These are phyloP conservation scores for Solidago caesia DNA, from an alignment of 129 eudicot species.

Conservation along the genomic window DNA sequence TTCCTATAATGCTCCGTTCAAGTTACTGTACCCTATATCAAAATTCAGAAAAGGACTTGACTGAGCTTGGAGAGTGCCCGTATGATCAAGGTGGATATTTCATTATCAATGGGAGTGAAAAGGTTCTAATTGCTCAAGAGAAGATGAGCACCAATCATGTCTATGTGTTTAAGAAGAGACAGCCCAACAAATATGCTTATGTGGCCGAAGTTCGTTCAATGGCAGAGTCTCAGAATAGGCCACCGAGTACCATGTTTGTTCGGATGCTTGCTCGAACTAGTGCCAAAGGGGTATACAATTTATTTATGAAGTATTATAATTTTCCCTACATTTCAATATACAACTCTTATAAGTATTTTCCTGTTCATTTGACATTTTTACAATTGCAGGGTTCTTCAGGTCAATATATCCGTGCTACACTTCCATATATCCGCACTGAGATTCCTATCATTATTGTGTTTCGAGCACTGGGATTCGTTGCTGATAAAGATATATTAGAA, in stretches of 20 bases:
- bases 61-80: conserved; percentile 97
- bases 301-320: neutral
- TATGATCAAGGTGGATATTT: conserved; percentile 98
- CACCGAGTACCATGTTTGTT: conserved; percentile 94
- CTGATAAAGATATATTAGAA: conserved; percentile 90
- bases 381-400: conserved; percentile 86
- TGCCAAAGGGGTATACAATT: conserved; percentile 78
- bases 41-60: conserved; percentile 87
- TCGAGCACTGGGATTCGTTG: conserved; percentile 91
- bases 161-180: conserved; percentile 90
- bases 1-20: conserved; percentile 95
- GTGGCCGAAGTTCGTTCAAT: conserved; percentile 92
- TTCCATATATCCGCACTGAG: conserved; percentile 86
- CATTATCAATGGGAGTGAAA: conserved; percentile 96
- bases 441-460: conserved; percentile 90
- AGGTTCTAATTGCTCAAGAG: conserved; percentile 93
- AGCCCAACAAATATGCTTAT: conserved; percentile 95
- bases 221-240: conserved; percentile 87
- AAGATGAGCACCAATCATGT: conserved; percentile 98
- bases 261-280: conserved; percentile 90
- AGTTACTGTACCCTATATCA: conserved; percentile 86
- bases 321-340: neutral
- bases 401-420: conserved; percentile 89
- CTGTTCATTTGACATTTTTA: neutral
- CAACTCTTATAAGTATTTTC: neutral